Conservation (phyloP, 192 early-diverging fungal genomes). For the Glomus cerebriforme region DNA sequence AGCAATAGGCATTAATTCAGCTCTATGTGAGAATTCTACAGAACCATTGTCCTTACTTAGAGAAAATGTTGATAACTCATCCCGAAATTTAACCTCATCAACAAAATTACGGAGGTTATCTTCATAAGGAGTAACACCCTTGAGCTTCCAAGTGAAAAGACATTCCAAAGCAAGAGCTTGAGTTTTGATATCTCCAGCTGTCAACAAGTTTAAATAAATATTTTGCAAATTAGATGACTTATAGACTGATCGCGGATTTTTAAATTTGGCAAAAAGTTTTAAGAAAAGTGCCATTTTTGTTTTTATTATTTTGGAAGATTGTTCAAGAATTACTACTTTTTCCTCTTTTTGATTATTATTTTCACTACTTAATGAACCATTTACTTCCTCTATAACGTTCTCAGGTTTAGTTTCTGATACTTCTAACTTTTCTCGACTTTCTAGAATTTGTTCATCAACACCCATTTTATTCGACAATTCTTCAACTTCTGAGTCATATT, state of each 20-base stretch:
- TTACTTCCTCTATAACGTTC: background rate
- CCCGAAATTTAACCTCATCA: conserved; percentile 90
- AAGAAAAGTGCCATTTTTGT: conserved; percentile 55
- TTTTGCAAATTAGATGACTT: conserved; percentile 56
- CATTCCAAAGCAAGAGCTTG: conserved; percentile 85
- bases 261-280: conserved; percentile 65
- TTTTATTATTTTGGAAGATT: conserved; percentile 24
- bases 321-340: conserved; percentile 24
- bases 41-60: conserved; percentile 60
- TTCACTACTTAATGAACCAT: conserved; percentile 35
- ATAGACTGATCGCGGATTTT: conserved; percentile 59
- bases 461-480: conserved; percentile 32
- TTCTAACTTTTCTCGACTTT: conserved; percentile 42
- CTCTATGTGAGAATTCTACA: conserved; percentile 68
- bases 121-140: conserved; percentile 66
- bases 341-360: conserved; percentile 8
- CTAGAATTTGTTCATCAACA: conserved; percentile 43
- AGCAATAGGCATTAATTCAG: conserved; percentile 72
- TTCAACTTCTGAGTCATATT: conserved; percentile 42
- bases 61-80: conserved; percentile 78
- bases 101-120: conserved; percentile 78
- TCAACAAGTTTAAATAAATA: conserved; percentile 73
- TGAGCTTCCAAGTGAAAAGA: conserved; percentile 78
- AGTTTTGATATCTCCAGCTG: conserved; percentile 75
- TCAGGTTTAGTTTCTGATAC: conserved; percentile 6